Evolutionary conservation across 345 rosid species (phyloP).

Genomic region (Citrus unshiu): DNA sequence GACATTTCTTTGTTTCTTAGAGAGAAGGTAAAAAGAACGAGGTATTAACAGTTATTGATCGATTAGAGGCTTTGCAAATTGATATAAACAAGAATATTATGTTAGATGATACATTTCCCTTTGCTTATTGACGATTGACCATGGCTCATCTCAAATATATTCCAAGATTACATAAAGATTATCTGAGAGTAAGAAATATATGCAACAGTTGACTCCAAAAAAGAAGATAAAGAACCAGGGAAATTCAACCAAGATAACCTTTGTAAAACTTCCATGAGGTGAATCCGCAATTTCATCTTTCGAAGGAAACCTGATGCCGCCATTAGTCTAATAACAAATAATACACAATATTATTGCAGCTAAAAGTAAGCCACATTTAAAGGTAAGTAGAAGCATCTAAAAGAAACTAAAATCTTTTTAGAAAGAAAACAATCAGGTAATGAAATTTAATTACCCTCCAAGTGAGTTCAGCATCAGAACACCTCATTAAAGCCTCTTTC

Average conservation of each 20-base stretch:
- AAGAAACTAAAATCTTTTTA: not conserved
- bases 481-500: conserved; percentile 44
- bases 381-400: not conserved
- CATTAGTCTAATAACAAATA: conserved; percentile 38
- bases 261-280: conserved; percentile 64
- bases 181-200: not conserved
- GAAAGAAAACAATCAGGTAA: not conserved
- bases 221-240: no score
- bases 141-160: no score
- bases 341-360: not conserved
- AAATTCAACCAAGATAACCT: conserved; percentile 28
- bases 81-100: no score
- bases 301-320: conserved; percentile 57
- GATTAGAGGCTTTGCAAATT: no score
- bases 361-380: not conserved
- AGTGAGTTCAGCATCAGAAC: conserved; percentile 28
- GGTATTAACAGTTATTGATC: no score
- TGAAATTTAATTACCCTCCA: conserved; percentile 49
- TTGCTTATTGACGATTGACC: no score
- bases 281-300: conserved; percentile 44
- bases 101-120: no score
- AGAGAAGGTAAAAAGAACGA: no score
- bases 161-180: no score
- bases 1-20: not conserved
- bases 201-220: not conserved